These are phyloP conservation scores for Podospora appendiculata DNA, from an alignment of 495 filamentous ascomycete genomes.

Conservation along the genomic window DNA sequence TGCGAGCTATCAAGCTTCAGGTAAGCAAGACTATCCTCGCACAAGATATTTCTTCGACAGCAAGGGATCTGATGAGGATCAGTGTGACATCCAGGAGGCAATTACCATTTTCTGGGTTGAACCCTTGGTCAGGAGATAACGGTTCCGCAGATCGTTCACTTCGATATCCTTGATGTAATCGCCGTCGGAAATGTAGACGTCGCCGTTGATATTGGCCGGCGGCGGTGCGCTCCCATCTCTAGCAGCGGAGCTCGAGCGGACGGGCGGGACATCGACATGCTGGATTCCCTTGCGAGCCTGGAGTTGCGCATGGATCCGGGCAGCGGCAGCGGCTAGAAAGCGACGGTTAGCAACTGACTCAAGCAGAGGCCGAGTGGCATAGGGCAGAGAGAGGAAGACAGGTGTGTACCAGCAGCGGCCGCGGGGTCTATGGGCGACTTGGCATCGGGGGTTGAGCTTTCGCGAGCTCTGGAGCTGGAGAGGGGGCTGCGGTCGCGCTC, in stretches of 20 bases:
- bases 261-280: conserved; percentile 88
- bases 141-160: conserved; percentile 95
- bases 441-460: conserved; percentile 38
- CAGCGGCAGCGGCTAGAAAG: conserved; percentile 73
- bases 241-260: conserved; percentile 44
- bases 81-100: conserved; percentile 54
- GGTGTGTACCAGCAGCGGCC: conserved; percentile 69
- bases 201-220: conserved; percentile 55
- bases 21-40: conserved; percentile 78
- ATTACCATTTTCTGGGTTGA: conserved; percentile 99
- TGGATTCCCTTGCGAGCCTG: conserved; percentile 90
- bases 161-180: conserved; percentile 98
- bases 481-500: conserved; percentile 74
- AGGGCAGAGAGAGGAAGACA: neutral
- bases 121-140: conserved; percentile 96
- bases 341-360: neutral
- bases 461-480: conserved; percentile 33
- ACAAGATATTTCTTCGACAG: conserved; percentile 38
- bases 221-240: conserved; percentile 23
- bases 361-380: conserved; percentile 2
- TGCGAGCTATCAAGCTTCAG: conserved; percentile 63
- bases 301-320: conserved; percentile 86
- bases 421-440: conserved; percentile 58
- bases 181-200: conserved; percentile 89
- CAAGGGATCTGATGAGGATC: conserved; percentile 57